Percentiles rank a stretch among this genome's conserved stretches.
phyloP scores from a whole-genome alignment of 106 monocot species.

The Platanthera zijinensis region DNA sequence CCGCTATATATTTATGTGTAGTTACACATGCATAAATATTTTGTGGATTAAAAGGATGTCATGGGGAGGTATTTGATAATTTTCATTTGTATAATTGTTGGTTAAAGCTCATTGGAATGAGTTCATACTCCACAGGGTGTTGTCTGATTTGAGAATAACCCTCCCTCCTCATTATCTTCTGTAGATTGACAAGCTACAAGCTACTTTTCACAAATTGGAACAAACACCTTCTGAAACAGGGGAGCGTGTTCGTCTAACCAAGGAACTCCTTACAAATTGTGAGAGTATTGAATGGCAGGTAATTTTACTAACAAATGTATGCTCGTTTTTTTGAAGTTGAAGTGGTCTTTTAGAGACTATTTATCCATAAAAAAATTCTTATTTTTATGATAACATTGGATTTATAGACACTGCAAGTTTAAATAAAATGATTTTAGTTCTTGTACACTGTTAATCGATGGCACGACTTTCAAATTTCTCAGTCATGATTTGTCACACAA shows the following conservation, averaged over 20 bases:
- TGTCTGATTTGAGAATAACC: neutral
- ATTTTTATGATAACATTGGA: neutral
- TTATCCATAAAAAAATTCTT: neutral
- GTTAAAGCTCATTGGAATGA: neutral
- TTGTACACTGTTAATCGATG: neutral
- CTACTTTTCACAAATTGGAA: constrained; percentile 50
- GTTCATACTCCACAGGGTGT: too few relatives aligned
- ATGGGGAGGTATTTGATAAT: neutral
- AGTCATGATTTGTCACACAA: neutral
- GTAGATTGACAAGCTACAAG: constrained; percentile 72
- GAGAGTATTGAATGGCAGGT: constrained; percentile 26
- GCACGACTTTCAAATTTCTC: neutral
- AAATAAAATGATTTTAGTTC: neutral
- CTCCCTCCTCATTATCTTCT: neutral
- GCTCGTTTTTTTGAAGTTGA: neutral
- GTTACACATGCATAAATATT: too few relatives aligned
- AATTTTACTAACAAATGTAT: neutral
- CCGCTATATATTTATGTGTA: too few relatives aligned
- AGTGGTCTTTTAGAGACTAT: neutral
- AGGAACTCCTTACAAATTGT: constrained; percentile 31
- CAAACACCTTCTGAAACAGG: constrained; percentile 45
- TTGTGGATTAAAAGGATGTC: neutral
- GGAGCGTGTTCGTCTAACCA: constrained; percentile 58
- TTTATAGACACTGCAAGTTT: neutral
- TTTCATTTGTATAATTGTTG: neutral